Evolutionary conservation across 345 rosid genomes (phyloP).

Genomic region (Citrus maxima): DNA sequence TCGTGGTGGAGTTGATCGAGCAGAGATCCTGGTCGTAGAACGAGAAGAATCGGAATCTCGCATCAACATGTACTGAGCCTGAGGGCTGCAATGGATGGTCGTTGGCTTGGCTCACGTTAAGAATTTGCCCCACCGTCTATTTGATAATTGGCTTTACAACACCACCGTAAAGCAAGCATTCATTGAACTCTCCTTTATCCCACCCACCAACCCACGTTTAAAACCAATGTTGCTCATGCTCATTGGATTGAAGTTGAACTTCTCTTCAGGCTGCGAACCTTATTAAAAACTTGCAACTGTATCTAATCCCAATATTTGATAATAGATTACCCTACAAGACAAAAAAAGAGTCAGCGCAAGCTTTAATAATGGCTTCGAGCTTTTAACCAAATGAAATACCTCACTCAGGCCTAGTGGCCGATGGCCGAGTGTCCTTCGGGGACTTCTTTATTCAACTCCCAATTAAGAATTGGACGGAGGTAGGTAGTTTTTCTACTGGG

Average conservation of each 20-base stretch:
- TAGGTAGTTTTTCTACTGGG: too few relatives aligned
- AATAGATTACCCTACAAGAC: not conserved
- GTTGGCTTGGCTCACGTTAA: not conserved
- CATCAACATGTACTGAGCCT: too few relatives aligned
- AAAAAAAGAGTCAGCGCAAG: not conserved
- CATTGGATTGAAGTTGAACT: not conserved
- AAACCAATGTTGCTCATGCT: not conserved
- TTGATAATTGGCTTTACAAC: not conserved
- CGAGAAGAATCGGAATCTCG: too few relatives aligned
- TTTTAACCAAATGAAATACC: not conserved
- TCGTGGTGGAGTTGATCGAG: too few relatives aligned
- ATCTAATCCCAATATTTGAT: not conserved
- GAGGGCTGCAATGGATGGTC: too few relatives aligned
- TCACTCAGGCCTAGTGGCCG: too few relatives aligned
- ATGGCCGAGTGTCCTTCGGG: too few relatives aligned
- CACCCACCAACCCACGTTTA: too few relatives aligned
- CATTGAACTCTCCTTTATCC: not conserved
- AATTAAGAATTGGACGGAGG: too few relatives aligned
- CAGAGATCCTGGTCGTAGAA: too few relatives aligned
- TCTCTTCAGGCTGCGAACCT: too few relatives aligned
- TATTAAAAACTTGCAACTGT: not conserved
- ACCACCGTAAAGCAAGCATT: not conserved
- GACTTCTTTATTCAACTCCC: too few relatives aligned
- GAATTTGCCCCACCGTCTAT: conserved; percentile 13
- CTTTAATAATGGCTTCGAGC: not conserved